Base-by-base conservation (phyloP, 192 early-diverging fungal genomes). In the Gigaspora rosea region DNA sequence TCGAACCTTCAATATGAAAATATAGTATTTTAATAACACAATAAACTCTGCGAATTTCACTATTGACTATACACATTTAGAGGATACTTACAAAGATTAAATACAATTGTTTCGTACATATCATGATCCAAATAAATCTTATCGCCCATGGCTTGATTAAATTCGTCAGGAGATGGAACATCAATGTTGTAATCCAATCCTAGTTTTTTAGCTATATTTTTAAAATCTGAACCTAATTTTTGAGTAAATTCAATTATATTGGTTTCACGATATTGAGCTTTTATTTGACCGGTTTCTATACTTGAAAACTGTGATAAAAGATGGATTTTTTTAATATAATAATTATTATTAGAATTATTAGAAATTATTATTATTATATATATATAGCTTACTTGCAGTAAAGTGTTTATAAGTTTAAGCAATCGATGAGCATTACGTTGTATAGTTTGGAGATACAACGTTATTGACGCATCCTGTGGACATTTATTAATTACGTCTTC, bases 171-270 rank as follows among this genome's bases (percentile, higher is more conserved):
- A 13, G 82, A 80, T 48, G 59, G 73, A 32, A 75, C 46, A 8
- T 75, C 59, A 48, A 87, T 78, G 22, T 66, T 65, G 62, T 73
- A 88, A 11, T 84, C n/a, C n/a, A 91, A 61, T 35, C 81, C 77
- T 12, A 83, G 33, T n/a, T 49, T 56, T 57, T 57, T 51, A 56
- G 70, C 70, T 51, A 71, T 71, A 46, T 51, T 71, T 64, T 88
- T 82, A 79, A 91, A 91, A 67, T 85, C 82, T 35, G 83, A 80
- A 56, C 70, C 16, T 7, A 88, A 79, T 61, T 89, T 83, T n/a
- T 72, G 13, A 3, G 87, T 89, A 10, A 82, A 76, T 51, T 85
- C 80, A 7, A 80, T 73, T 5, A 91, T 73, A 32, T 89, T 80
- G 6, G 82, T 86, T 58, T 82, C 78, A 54, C 79, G 72, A 78